Base-by-base conservation (phyloP, 1,284 basidiomycete species). In the Hemileccinum hortonii region DNA sequence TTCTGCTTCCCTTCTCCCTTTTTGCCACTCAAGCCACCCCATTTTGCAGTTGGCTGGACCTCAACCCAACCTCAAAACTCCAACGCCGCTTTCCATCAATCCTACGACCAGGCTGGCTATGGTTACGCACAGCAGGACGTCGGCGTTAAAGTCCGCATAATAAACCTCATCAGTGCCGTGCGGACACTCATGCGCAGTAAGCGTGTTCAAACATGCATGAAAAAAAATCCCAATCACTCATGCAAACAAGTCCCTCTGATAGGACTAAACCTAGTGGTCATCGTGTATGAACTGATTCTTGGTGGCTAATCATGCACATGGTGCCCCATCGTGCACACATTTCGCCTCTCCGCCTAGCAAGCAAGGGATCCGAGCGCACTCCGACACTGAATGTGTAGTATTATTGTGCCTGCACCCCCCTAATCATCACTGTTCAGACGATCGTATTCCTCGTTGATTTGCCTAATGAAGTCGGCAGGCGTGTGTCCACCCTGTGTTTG, bases 141-240 rank as follows among this genome's bases (percentile, higher is more conserved):
- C 53, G 80, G 88, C 37, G 76, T 98, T 58, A 98, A 98, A 75
- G 83, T 83, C 51, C 85, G 92, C 64, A 70, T 97, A 45, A 86
- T 98, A 67, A 92, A 94, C 71, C 80, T 98, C 61, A 98, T 98
- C 58, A 83, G 88, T 59, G 95, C 95, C 26, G 94, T 98, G 53
- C 79, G 95, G 70, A 98, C 94, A 50, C 77, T 98, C 57, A 90
- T 98, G 88, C 84, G 96, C 71, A 93, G 95, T 98, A 69, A 67
- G 65, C 66, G 36, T 69, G 64, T 63, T 66, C 46, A n/a, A 53
- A 44, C 50, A 47, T 52, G 53, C 54, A 48, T 43, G 6, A 14
- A 50, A 53, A 38, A 54, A 16, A 56, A 49, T 52, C 29, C 54
- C 58, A 38, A 51, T 33, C 46, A 33, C 45, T 54, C 59, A 56